Conservation (phyloP, 371 early-diverging fungal genomes). For the Encephalitozoon cuniculi region DNA sequence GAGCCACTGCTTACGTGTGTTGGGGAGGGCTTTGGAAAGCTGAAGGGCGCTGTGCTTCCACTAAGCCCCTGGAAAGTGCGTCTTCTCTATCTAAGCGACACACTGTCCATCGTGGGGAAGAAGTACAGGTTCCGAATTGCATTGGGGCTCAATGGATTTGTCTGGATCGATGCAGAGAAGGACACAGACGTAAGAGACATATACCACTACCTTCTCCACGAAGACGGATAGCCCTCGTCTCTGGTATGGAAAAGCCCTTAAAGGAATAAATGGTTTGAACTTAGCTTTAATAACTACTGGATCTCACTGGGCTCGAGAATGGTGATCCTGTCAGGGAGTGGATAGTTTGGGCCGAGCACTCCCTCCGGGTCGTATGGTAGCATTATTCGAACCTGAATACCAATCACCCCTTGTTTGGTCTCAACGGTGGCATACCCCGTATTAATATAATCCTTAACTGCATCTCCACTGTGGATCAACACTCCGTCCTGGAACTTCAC, state of each 20-base stretch:
- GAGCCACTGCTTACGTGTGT: slow-evolving; percentile 51
- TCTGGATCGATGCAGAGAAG: slow-evolving; percentile 38
- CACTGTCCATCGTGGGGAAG: slow-evolving; percentile 31
- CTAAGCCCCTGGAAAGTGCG: slow-evolving; percentile 42
- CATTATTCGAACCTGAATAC: slow-evolving; percentile 99
- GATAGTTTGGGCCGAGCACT: slow-evolving; percentile 82
- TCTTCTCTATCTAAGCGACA: slow-evolving; percentile 37
- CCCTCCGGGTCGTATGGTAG: slow-evolving; percentile 87
- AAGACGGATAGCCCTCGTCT: not conserved
- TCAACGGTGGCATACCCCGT: slow-evolving; percentile 90
- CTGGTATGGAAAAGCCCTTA: not conserved
- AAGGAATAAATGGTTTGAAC: not conserved
- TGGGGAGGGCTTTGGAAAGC: slow-evolving; percentile 50
- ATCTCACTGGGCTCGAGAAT: slow-evolving; percentile 67
- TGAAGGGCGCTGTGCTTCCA: slow-evolving; percentile 38
- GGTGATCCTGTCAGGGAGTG: slow-evolving; percentile 88
- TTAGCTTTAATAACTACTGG: slow-evolving; percentile 21
- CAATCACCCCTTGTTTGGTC: slow-evolving; percentile 92
- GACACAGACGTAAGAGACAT: slow-evolving; percentile 28
- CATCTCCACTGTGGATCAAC: slow-evolving; percentile 86
- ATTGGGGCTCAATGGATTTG: slow-evolving; percentile 56
- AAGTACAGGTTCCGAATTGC: slow-evolving; percentile 30
- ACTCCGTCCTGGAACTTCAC: slow-evolving; percentile 99
- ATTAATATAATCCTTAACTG: slow-evolving; percentile 89
- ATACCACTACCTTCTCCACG: slow-evolving; percentile 8